Evolutionary conservation across 257 asterid genomes (phyloP).

Genomic region (Dorcoceras hygrometricum): DNA sequence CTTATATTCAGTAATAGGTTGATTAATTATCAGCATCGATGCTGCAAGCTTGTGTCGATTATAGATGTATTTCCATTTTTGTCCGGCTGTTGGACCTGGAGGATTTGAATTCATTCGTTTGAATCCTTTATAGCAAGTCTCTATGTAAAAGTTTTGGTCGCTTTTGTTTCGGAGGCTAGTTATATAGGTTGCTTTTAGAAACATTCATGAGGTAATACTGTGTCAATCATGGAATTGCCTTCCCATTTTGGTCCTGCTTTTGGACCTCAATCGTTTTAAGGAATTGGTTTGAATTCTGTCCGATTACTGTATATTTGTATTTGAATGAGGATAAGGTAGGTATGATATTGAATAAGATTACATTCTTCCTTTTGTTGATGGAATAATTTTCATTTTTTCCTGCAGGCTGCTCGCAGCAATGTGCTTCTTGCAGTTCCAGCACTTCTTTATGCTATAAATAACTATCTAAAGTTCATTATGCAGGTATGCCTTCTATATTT

Average conservation of each 20-base stretch:
- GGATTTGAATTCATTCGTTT: too few species aligned
- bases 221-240: background rate
- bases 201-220: background rate
- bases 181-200: background rate
- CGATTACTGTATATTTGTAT: background rate
- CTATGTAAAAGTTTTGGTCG: too few species aligned
- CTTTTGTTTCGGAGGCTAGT: background rate
- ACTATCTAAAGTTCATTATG: constrained; percentile 86
- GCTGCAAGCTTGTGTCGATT: too few species aligned
- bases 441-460: constrained; percentile 85
- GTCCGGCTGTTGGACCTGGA: too few species aligned
- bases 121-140: too few species aligned
- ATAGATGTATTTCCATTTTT: too few species aligned
- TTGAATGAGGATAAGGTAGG: background rate
- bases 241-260: background rate
- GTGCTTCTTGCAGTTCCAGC: constrained; percentile 94
- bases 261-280: background rate
- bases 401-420: constrained; percentile 92
- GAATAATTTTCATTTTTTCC: constrained; percentile 21
- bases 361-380: constrained; percentile 19
- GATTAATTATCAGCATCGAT: too few species aligned
- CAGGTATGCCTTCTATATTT: constrained; percentile 50
- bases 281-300: background rate
- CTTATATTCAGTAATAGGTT: background rate
- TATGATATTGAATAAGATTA: background rate